phyloP scores from a whole-genome alignment of 129 eudicot genomes.

The Centaurea solstitialis region DNA sequence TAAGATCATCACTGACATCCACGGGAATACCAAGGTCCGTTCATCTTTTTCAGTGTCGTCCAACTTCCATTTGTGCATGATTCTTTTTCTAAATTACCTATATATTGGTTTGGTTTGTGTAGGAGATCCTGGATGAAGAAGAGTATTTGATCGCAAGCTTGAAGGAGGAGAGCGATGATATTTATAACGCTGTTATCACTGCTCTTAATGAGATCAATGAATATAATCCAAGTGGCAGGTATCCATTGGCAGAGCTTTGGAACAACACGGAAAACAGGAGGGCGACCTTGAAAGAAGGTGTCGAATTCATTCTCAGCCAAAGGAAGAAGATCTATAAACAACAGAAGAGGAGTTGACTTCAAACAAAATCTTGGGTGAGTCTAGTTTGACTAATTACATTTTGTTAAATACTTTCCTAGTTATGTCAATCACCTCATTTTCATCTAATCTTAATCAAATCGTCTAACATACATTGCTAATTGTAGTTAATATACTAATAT shows the following conservation, averaged over 20 bases:
- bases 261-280: conserved; percentile 21
- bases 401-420: too few species aligned
- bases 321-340: neutral
- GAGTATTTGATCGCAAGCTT: conserved; percentile 13
- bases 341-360: neutral
- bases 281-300: conserved; percentile 20
- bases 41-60: neutral
- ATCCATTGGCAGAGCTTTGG: conserved; percentile 28
- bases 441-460: too few species aligned
- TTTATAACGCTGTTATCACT: conserved; percentile 15
- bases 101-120: neutral
- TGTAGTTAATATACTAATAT: neutral
- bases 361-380: neutral
- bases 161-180: conserved; percentile 4
- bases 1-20: conserved; percentile 41
- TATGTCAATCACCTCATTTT: too few species aligned
- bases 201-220: conserved; percentile 22
- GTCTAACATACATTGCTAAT: too few species aligned
- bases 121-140: conserved; percentile 34
- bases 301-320: neutral
- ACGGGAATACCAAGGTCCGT: neutral
- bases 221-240: conserved; percentile 34
- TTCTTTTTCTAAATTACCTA: too few species aligned
- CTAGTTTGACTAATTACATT: too few species aligned
- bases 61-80: neutral